These are phyloP conservation scores for Diaporthe caulivora DNA, from an alignment of 2,329 filamentous ascomycete genomes.

Conservation along the genomic window DNA sequence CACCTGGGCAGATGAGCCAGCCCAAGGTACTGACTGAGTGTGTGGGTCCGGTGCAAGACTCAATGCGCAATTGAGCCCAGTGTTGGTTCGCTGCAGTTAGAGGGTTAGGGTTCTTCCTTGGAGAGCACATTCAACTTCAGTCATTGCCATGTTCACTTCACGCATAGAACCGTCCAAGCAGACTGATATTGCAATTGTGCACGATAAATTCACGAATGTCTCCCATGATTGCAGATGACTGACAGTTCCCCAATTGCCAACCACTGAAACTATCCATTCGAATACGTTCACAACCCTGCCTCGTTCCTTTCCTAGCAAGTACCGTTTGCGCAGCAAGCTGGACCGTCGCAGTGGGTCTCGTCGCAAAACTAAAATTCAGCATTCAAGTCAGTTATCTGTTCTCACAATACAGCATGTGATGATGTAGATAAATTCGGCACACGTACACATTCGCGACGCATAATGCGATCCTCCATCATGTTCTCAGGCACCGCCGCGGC, in stretches of 20 bases:
- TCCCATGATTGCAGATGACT: not conserved
- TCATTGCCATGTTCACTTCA: not conserved
- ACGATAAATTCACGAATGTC: not conserved
- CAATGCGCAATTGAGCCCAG: no score
- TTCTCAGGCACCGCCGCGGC: conserved; percentile 14
- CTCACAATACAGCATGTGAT: no score
- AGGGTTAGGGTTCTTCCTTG: not conserved
- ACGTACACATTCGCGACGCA: conserved; percentile 20
- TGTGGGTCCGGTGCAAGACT: not conserved
- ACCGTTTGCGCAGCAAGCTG: conserved; percentile 18
- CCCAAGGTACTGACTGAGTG: not conserved
- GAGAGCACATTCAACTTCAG: not conserved
- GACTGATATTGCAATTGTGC: not conserved
- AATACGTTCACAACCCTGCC: not conserved
- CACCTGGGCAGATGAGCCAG: conserved; percentile 12
- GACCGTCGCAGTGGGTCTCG: conserved; percentile 19
- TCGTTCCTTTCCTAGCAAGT: not conserved
- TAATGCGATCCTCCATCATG: conserved; percentile 24
- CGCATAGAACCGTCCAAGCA: not conserved
- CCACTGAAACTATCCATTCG: not conserved
- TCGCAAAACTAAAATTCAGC: not conserved
- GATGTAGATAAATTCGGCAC: not conserved
- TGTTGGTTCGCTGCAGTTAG: no score
- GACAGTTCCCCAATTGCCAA: no score
- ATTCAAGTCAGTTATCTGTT: not conserved